Evolutionary conservation across 371 early-diverging fungal species (phyloP).

Genomic region (Fennellomyces sp.): DNA sequence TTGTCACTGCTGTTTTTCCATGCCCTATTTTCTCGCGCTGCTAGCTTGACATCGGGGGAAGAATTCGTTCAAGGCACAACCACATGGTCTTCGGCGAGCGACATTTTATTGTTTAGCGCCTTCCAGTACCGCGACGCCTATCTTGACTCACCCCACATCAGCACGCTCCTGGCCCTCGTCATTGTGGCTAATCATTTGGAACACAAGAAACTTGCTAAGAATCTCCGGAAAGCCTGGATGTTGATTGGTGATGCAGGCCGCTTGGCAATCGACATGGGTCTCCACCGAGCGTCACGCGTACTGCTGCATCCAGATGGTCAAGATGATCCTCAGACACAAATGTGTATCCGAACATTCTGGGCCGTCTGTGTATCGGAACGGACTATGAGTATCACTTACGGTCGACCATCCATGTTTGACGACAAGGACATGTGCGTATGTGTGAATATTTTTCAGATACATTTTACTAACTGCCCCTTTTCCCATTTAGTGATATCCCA

Average conservation of each 20-base stretch:
- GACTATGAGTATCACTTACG: slow-evolving; percentile 42
- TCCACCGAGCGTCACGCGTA: slow-evolving; percentile 24
- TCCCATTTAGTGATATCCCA: slow-evolving; percentile 1
- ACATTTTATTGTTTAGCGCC: not conserved
- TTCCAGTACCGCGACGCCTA: slow-evolving; percentile 18
- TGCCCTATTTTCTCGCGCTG: slow-evolving; percentile 41
- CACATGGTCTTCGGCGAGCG: not conserved
- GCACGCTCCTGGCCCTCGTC: slow-evolving; percentile 34
- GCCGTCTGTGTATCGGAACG: slow-evolving; percentile 39
- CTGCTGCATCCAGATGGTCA: not conserved
- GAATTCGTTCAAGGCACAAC: not conserved
- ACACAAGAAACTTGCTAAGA: slow-evolving; percentile 21
- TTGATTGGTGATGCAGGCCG: slow-evolving; percentile 44
- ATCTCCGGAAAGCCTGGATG: slow-evolving; percentile 38
- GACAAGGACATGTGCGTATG: slow-evolving; percentile 47
- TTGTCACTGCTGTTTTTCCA: slow-evolving; percentile 42
- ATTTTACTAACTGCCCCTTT: too few relatives aligned
- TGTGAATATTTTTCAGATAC: not conserved
- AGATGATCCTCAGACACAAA: slow-evolving; percentile 20
- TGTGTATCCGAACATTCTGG: slow-evolving; percentile 45
- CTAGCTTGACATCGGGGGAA: not conserved
- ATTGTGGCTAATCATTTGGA: slow-evolving; percentile 40
- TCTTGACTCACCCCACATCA: slow-evolving; percentile 29
- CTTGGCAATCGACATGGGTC: slow-evolving; percentile 46
- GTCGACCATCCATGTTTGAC: slow-evolving; percentile 44